Percentiles rank a stretch among this genome's conserved stretches.
Conservation (phyloP, 768 basidiomycete genomes). For the Psilocybe subaeruginosa region DNA sequence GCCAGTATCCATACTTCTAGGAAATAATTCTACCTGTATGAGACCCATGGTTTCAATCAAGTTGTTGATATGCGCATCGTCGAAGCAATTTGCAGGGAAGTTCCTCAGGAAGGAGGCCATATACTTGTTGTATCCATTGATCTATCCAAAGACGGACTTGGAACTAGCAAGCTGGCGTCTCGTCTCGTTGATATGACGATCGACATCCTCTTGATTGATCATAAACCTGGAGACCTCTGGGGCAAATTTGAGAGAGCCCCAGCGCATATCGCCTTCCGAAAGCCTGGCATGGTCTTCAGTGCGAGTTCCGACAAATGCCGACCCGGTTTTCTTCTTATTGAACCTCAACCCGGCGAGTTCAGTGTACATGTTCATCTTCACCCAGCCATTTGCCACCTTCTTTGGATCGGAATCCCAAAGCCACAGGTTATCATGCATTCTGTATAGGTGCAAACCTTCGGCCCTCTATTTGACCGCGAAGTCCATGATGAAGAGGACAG, state of each 20-base stretch:
- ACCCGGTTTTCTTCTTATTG: slow-evolving; percentile 46
- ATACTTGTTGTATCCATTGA: slow-evolving; percentile 42
- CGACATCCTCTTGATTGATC: slow-evolving; percentile 38
- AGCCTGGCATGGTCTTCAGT: slow-evolving; percentile 17
- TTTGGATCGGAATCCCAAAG: slow-evolving; percentile 36
- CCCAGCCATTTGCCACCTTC: slow-evolving; percentile 41
- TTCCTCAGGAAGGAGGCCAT: slow-evolving; percentile 39
- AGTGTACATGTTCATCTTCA: slow-evolving; percentile 43
- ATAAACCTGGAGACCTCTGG: slow-evolving; percentile 30
- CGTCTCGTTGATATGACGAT: slow-evolving; percentile 38
- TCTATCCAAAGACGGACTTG: slow-evolving; percentile 40
- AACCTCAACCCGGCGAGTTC: slow-evolving; percentile 42
- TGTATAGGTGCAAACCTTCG: slow-evolving; percentile 43
- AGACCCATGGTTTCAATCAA: slow-evolving; percentile 34
- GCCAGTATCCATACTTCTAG: slow-evolving; percentile 3
- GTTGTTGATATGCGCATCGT: slow-evolving; percentile 31
- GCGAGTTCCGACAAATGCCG: slow-evolving; percentile 33
- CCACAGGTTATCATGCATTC: slow-evolving; percentile 52
- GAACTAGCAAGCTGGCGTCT: slow-evolving; percentile 37
- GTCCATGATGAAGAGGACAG: slow-evolving; percentile 47
- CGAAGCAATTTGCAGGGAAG: slow-evolving; percentile 37
- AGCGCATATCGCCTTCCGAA: slow-evolving; percentile 37
- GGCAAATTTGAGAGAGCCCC: slow-evolving; percentile 44
- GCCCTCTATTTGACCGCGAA: slow-evolving; percentile 48
- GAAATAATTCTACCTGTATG: slow-evolving; percentile 37